Evolutionary conservation across 1,284 basidiomycete genomes (phyloP), one percentile per base, ranked within the genome.

Genomic region (Naganishia sp.): DNA sequence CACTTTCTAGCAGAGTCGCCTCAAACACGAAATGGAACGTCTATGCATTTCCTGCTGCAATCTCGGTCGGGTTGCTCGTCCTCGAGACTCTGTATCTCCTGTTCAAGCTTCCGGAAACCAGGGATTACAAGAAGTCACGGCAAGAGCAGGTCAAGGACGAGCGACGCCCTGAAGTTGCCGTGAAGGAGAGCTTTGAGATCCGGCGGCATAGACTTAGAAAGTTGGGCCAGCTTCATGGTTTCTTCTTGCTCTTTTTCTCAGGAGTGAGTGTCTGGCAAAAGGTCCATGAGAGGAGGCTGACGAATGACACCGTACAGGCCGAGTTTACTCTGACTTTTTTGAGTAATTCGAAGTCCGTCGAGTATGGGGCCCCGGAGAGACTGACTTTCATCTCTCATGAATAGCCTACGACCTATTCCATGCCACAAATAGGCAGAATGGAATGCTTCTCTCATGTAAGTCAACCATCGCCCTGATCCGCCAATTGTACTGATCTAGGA

Each of bases 241-340:
- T 87, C 42, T 96, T 95, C 82, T 81, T 95, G 64, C 85, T 87
- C 49, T 78, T 94, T 63, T 96, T 96, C 78, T 93, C 92, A 6
- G 93, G 81, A 3, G 77, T 76, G 50, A 73, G 76, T 74, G n/a
- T 31, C 13, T 28, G 35, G 21, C 18, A 39, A 43, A 10, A 32
- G 25, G 23, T 18, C 23, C 10, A 31, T 6, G 9, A 6, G n/a
- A 17, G 55, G 21, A 46, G n/a, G 11, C 63, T 65, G 23, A 51
- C 47, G 11, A 60, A 23, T 11, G 50, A 13, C 10, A 45, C 62
- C 31, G 35, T 39, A 70, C 72, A 92, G 56, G 87, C 93, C 57
- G 92, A 95, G 74, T 94, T 94, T 78, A 94, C 92, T 0, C 81
- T 95, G 32, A 93, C 90, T 0, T 95, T 95, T 82, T 81, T 94